Base-by-base conservation (phyloP, 1,139 yeast species). In the Nakaseomyces uthaithaninus region DNA sequence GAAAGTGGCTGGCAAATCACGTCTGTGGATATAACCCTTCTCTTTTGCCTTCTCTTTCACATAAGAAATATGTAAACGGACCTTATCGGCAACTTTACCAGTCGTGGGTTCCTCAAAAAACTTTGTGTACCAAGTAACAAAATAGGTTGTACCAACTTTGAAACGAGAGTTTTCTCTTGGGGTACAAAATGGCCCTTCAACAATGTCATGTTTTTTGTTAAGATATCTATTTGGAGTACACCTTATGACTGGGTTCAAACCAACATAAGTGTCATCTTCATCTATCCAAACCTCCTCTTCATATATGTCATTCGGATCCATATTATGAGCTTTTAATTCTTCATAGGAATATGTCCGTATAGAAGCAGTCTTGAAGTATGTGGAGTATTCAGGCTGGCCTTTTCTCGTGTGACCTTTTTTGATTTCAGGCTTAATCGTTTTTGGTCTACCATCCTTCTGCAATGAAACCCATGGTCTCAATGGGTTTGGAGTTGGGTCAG, bases 381-480 rank as follows among this genome's bases (percentile, higher is more conserved):
- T 82, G 6, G 78, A 76, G 52, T 83, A 82, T 36, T 78, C 77
- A 4, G 95, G 95, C 14, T 70, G 68, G 2, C 75, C 77, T 38
- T 81, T 73, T 49, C 75, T 72, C 34, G 80, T 78, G 39, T 63
- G 66, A 4, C 94, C 94, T 46, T 79, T 76, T 54, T 84, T 84
- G 52, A 77, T 53, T 50, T 82, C 71, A 1, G 95, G 95, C 37
- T 63, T 68, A 39, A 85, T 75, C 0, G 94, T 84, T 59, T 80
- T 78, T 41, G 95, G 93, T n/a, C 71, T 60, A 7, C 95, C 95
- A 45, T 80, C 75, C 47, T 80, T 78, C 42, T 85, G 72, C 53
- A 86, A 67, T 2, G 85, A 72, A 37, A 86, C 68, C 95, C 95
- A 86, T n/a, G 82, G 83, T 47, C 77, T 76, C 45, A 83, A 69